These are phyloP conservation scores for Xylariaceae sp. DNA, from an alignment of 2,329 filamentous ascomycete species.

Conservation along the genomic window DNA sequence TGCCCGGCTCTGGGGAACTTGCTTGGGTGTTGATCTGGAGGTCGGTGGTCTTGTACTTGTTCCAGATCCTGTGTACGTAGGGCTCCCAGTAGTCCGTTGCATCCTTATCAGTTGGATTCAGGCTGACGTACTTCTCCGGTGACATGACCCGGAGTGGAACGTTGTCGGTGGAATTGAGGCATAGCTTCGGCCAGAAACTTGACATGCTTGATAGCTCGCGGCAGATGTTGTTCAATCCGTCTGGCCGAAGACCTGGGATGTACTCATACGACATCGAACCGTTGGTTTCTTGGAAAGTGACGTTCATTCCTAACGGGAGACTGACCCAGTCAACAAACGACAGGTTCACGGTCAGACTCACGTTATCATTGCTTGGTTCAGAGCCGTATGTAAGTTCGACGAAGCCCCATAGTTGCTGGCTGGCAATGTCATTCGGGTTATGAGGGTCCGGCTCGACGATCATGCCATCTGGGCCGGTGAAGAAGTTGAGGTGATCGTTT, in stretches of 20 bases:
- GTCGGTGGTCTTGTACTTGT: constrained; percentile 31
- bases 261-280: constrained; percentile 27
- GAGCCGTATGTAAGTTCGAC: constrained; percentile 13
- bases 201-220: constrained; percentile 32
- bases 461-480: not conserved
- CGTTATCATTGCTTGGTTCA: constrained; percentile 24
- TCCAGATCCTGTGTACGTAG: constrained; percentile 42
- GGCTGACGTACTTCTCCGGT: constrained; percentile 35
- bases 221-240: constrained; percentile 36
- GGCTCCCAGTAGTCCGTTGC: constrained; percentile 36
- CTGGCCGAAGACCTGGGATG: constrained; percentile 35
- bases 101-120: constrained; percentile 12
- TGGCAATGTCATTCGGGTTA: constrained; percentile 11
- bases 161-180: constrained; percentile 27
- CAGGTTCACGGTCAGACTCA: constrained; percentile 40
- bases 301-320: constrained; percentile 42
- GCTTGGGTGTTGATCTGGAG: constrained; percentile 40
- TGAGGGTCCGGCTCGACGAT: constrained; percentile 17
- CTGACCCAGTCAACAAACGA: constrained; percentile 47
- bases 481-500: constrained; percentile 13
- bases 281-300: constrained; percentile 31
- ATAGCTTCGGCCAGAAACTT: constrained; percentile 39
- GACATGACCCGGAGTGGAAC: constrained; percentile 40
- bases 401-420: constrained; percentile 12
- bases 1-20: constrained; percentile 8